A percentile compares a stretch with the other conserved stretches of the same genome.
These are phyloP conservation scores for Monascus ruber DNA, from an alignment of 2,329 filamentous ascomycete genomes.

Conservation along the genomic window DNA sequence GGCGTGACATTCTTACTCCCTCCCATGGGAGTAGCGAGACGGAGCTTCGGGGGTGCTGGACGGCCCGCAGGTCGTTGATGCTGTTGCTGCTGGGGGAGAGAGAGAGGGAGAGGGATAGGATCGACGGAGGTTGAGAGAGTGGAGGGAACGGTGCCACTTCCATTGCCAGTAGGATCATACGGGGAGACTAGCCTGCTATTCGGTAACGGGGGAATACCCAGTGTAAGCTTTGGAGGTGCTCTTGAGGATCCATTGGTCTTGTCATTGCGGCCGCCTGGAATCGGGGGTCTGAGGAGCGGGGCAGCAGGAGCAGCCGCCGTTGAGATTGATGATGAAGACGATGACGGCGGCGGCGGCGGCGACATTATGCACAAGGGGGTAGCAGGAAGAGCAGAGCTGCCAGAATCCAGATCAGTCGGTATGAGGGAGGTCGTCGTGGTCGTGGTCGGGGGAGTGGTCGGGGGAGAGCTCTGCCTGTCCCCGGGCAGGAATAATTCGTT, in stretches of 20 bases:
- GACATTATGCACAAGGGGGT: too few species aligned
- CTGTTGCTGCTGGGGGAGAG: constrained; percentile 17
- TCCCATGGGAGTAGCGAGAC: constrained; percentile 80
- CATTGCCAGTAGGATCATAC: constrained; percentile 28
- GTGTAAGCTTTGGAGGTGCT: constrained; percentile 60
- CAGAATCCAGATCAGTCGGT: background rate
- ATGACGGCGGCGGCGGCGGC: background rate
- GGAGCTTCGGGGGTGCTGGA: constrained; percentile 64
- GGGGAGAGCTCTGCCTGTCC: background rate
- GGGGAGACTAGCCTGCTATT: constrained; percentile 62
- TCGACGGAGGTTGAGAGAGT: constrained; percentile 12
- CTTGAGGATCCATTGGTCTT: constrained; percentile 41
- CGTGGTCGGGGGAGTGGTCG: background rate
- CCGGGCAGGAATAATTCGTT: background rate
- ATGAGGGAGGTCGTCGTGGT: background rate
- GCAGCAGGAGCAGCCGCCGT: too few species aligned
- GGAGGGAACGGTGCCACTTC: constrained; percentile 23
- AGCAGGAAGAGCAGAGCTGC: too few species aligned
- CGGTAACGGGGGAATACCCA: constrained; percentile 82
- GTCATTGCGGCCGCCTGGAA: constrained; percentile 56
- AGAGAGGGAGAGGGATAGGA: constrained; percentile 7
- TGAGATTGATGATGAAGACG: constrained; percentile 45
- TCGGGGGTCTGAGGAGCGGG: constrained; percentile 70
- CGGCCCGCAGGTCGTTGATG: constrained; percentile 27
- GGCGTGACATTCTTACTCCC: constrained; percentile 58